These are phyloP conservation scores for Aspergillus pseudoterreus DNA, from an alignment of 2,329 filamentous ascomycete species.

Conservation along the genomic window DNA sequence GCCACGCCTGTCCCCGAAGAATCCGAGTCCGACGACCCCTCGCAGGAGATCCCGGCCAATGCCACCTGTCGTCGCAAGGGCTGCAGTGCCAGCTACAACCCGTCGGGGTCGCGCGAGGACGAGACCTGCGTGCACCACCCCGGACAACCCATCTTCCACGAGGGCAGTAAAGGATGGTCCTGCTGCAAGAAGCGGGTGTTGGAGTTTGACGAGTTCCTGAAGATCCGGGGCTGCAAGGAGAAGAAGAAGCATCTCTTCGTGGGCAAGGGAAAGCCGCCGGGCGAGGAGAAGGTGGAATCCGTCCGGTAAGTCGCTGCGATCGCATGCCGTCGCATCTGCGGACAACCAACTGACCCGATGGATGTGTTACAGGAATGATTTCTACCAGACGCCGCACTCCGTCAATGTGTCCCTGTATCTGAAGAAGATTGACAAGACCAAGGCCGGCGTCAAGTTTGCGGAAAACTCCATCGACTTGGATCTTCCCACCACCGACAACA, in stretches of 20 bases:
- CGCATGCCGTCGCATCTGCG: background rate
- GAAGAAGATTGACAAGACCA: conserved; percentile 90
- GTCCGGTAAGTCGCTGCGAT: conserved; percentile 59
- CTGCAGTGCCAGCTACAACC: conserved; percentile 65
- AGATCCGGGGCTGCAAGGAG: conserved; percentile 83
- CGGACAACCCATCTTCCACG: conserved; percentile 88
- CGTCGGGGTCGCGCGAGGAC: conserved; percentile 56
- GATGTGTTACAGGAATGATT: conserved; percentile 63
- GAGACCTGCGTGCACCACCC: conserved; percentile 88
- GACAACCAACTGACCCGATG: background rate
- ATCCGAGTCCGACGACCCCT: conserved; percentile 82
- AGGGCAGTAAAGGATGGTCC: conserved; percentile 95
- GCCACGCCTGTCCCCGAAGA: conserved; percentile 51
- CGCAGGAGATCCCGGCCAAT: conserved; percentile 67
- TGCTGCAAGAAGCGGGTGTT: conserved; percentile 94
- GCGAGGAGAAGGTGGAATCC: conserved; percentile 72
- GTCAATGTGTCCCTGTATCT: conserved; percentile 92
- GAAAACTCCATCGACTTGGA: conserved; percentile 66
- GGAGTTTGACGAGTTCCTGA: conserved; percentile 98
- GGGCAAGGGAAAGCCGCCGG: conserved; percentile 61
- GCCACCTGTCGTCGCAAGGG: conserved; percentile 73
- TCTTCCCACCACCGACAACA: conserved; percentile 79
- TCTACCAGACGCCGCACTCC: conserved; percentile 82
- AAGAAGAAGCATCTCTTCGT: conserved; percentile 82
- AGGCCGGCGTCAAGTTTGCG: conserved; percentile 68